These are phyloP conservation scores for Alternaria triticimaculans DNA, from an alignment of 2,329 filamentous ascomycete genomes.

Conservation along the genomic window DNA sequence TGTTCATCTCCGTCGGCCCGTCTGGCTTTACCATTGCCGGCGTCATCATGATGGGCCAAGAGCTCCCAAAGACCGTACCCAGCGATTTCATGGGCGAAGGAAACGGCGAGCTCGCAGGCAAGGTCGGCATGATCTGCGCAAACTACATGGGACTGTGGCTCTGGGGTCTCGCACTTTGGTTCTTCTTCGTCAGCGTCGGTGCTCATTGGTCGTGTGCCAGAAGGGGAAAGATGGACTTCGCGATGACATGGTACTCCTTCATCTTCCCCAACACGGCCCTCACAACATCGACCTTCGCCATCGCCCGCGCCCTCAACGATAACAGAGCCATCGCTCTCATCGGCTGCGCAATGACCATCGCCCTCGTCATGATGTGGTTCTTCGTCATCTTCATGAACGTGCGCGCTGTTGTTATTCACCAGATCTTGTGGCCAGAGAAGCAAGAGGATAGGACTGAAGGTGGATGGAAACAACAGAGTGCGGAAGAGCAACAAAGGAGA, in stretches of 20 bases:
- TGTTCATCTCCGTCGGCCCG: slow-evolving; percentile 85
- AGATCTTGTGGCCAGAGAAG: slow-evolving; percentile 80
- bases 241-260: slow-evolving; percentile 87
- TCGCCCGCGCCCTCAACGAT: slow-evolving; percentile 63
- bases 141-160: slow-evolving; percentile 78
- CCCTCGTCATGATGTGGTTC: slow-evolving; percentile 71
- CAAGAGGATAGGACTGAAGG: slow-evolving; percentile 70
- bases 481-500: slow-evolving; percentile 37
- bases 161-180: slow-evolving; percentile 83
- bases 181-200: slow-evolving; percentile 80
- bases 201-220: slow-evolving; percentile 73
- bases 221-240: slow-evolving; percentile 70
- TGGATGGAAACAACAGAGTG: slow-evolving; percentile 56
- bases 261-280: slow-evolving; percentile 81
- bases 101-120: slow-evolving; percentile 59
- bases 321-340: slow-evolving; percentile 66
- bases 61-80: slow-evolving; percentile 57
- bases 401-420: slow-evolving; percentile 66
- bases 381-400: slow-evolving; percentile 75
- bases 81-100: slow-evolving; percentile 63
- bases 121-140: slow-evolving; percentile 61
- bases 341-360: slow-evolving; percentile 70
- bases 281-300: slow-evolving; percentile 73
- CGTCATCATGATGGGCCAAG: slow-evolving; percentile 63
- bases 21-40: slow-evolving; percentile 71